Conservation (phyloP, 78 protist species). For the Guillardia theta region DNA sequence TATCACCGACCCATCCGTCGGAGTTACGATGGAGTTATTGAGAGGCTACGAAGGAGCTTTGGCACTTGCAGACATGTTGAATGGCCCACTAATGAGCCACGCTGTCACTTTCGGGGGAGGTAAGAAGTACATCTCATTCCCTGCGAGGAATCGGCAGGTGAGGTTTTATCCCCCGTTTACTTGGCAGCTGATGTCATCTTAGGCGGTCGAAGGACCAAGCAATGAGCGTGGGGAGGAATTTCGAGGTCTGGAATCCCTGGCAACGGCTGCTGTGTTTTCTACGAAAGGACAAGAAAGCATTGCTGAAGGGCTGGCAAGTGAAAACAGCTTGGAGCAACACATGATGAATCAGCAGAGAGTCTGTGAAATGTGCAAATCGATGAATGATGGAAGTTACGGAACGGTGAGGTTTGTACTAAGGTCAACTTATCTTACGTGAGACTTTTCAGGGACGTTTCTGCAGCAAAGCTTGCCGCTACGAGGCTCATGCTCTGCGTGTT, state of each 20-base stretch:
- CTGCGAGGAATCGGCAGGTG: background rate
- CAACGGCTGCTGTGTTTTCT: background rate
- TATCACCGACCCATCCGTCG: background rate
- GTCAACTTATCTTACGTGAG: too few relatives aligned
- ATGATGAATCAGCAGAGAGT: background rate
- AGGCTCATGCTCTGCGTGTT: constrained; percentile 10
- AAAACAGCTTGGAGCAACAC: background rate
- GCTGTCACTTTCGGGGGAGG: background rate
- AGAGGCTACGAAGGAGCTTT: background rate
- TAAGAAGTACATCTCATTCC: background rate
- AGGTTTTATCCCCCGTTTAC: background rate
- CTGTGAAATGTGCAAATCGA: background rate
- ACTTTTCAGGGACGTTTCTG: constrained; percentile 24
- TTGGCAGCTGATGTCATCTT: background rate
- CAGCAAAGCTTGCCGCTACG: background rate
- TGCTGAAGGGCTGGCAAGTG: too few relatives aligned
- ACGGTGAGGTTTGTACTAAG: background rate
- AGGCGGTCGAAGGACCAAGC: too few relatives aligned
- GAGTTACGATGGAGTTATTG: background rate
- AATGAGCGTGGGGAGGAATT: too few relatives aligned
- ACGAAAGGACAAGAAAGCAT: too few relatives aligned
- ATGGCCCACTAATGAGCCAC: background rate
- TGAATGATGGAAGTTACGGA: background rate
- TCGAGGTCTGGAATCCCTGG: background rate
- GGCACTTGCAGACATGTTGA: background rate